phyloP scores from a whole-genome alignment of 139 green algal species.

The Chlorella sp. region DNA sequence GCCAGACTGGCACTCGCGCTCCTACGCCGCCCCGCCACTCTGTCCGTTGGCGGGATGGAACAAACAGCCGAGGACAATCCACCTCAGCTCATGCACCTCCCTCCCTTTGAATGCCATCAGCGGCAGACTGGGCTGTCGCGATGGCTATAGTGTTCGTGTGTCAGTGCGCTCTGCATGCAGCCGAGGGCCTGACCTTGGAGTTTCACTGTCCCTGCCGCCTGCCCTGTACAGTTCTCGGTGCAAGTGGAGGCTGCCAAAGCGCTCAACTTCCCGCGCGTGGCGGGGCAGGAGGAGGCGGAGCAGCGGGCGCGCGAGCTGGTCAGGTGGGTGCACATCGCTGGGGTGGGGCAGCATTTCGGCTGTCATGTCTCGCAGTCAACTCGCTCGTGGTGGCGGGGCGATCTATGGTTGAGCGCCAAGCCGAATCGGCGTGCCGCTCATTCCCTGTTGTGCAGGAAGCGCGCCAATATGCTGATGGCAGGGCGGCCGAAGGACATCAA shows the following conservation, averaged over 20 bases:
- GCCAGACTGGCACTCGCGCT: slow-evolving; percentile 31
- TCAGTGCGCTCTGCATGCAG: too few species aligned
- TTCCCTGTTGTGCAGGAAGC: not conserved
- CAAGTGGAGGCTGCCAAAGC: slow-evolving; percentile 42
- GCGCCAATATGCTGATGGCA: slow-evolving; percentile 33
- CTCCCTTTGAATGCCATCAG: too few species aligned
- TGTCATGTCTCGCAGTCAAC: too few species aligned
- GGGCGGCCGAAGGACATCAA: slow-evolving; percentile 33
- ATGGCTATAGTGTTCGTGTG: too few species aligned
- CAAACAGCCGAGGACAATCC: slow-evolving; percentile 13
- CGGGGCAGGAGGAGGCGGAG: slow-evolving; percentile 33
- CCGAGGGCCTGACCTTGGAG: too few species aligned
- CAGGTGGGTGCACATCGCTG: too few species aligned
- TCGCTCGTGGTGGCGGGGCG: too few species aligned
- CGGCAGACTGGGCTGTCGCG: too few species aligned
- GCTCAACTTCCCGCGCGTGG: slow-evolving; percentile 15
- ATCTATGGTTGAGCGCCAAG: too few species aligned
- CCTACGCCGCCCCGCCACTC: slow-evolving; percentile 31
- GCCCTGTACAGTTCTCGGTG: slow-evolving; percentile 32
- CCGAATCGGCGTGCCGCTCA: too few species aligned
- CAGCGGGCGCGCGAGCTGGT: slow-evolving; percentile 10
- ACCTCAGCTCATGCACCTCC: too few species aligned
- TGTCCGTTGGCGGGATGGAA: slow-evolving; percentile 10
- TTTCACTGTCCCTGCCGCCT: not conserved
- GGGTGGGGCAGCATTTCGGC: too few species aligned